Evolutionary conservation across 108 stramenopile species (phyloP).

Genomic region (Stephanodiscus minutulus): DNA sequence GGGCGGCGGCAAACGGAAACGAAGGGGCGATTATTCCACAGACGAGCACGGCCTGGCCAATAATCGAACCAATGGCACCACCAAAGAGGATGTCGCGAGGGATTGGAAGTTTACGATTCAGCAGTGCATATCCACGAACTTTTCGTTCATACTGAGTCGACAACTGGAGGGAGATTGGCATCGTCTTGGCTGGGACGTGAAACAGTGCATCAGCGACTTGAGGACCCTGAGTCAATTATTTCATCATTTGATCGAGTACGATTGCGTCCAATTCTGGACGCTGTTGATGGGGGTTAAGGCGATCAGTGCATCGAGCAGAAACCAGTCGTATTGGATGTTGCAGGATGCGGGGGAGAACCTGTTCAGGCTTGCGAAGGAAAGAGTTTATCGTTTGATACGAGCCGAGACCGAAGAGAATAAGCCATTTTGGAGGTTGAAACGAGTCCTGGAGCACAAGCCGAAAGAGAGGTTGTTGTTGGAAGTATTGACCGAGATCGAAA

Average conservation of each 20-base stretch:
- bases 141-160: conserved; percentile 80
- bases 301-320: conserved; percentile 57
- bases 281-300: conserved; percentile 77
- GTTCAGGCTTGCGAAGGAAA: conserved; percentile 88
- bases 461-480: conserved; percentile 88
- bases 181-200: conserved; percentile 76
- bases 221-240: conserved; percentile 88
- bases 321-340: conserved; percentile 90
- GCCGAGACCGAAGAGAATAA: conserved; percentile 46
- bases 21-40: conserved; percentile 2
- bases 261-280: conserved; percentile 90
- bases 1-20: conserved; percentile 10
- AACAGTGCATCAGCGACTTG: conserved; percentile 91
- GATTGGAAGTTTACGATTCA: conserved; percentile 77
- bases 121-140: conserved; percentile 86
- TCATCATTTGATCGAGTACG: conserved; percentile 85
- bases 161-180: conserved; percentile 98
- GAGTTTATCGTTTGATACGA: conserved; percentile 72
- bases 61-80: conserved; percentile 1
- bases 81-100: conserved; percentile 17
- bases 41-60: background rate
- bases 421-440: conserved; percentile 57
- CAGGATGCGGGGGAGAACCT: conserved; percentile 86
- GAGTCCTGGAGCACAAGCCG: conserved; percentile 90
- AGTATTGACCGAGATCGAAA: conserved; percentile 85